phyloP scores from a whole-genome alignment of 2,329 filamentous ascomycete species.

The Cladophialophora bantiana region DNA sequence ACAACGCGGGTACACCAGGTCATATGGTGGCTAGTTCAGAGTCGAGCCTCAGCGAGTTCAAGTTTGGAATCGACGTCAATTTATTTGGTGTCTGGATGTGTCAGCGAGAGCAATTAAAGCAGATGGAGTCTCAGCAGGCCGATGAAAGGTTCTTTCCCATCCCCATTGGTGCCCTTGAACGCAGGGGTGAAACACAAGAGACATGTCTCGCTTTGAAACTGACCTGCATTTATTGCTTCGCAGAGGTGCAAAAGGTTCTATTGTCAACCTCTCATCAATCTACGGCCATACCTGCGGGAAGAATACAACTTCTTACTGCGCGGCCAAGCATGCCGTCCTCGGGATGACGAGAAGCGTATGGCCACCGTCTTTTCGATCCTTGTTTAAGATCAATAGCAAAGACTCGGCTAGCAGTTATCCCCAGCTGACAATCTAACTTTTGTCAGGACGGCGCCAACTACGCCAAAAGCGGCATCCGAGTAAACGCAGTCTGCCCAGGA shows the following conservation, averaged over 20 bases:
- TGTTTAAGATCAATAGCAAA: neutral
- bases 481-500: conserved; percentile 22
- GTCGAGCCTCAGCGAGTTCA: neutral
- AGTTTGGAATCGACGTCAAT: conserved; percentile 8
- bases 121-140: conserved; percentile 5
- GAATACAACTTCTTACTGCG: conserved; percentile 10
- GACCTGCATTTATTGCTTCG: too few relatives aligned
- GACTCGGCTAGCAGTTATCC: neutral
- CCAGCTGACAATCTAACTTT: neutral
- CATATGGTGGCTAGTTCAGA: neutral
- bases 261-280: conserved; percentile 21
- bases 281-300: conserved; percentile 17
- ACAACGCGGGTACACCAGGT: conserved; percentile 5
- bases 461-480: conserved; percentile 17
- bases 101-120: conserved; percentile 6
- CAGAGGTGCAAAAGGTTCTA: conserved; percentile 2
- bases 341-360: conserved; percentile 20
- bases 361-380: neutral
- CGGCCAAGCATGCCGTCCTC: conserved; percentile 15
- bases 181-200: too few relatives aligned
- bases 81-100: conserved; percentile 12
- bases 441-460: conserved; percentile 12
- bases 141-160: neutral
- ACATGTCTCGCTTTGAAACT: too few relatives aligned
- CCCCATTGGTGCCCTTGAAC: too few relatives aligned